Conservation (phyloP, 495 filamentous ascomycete genomes). For the Apodospora peruviana region DNA sequence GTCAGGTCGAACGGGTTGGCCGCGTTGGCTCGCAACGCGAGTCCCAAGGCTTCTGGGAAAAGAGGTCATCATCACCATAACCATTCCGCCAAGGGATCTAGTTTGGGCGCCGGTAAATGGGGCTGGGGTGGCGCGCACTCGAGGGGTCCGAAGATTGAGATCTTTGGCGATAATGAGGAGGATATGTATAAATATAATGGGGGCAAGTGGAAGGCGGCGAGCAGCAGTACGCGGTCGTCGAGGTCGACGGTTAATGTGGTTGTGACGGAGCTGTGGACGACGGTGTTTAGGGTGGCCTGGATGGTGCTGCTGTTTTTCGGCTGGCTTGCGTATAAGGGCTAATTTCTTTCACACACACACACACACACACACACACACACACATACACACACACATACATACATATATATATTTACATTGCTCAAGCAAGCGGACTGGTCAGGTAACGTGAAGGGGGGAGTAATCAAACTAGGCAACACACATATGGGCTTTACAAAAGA, state of each 20-base stretch:
- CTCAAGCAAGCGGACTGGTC: too few relatives aligned
- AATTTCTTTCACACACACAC: too few relatives aligned
- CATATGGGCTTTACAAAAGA: too few relatives aligned
- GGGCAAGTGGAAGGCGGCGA: constrained; percentile 27
- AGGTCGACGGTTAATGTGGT: constrained; percentile 22
- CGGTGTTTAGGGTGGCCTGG: constrained; percentile 37
- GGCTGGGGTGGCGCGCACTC: constrained; percentile 32
- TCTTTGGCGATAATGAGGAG: constrained; percentile 30
- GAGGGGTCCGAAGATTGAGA: constrained; percentile 39
- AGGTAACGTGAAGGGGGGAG: too few relatives aligned
- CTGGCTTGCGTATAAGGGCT: constrained; percentile 37
- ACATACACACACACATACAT: too few relatives aligned
- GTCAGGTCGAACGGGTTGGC: constrained; percentile 8
- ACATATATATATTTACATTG: too few relatives aligned
- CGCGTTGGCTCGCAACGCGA: constrained; percentile 7
- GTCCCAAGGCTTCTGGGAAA: neutral
- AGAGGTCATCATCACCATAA: constrained; percentile 7
- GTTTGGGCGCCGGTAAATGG: constrained; percentile 16
- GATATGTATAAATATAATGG: constrained; percentile 19
- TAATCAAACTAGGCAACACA: too few relatives aligned
- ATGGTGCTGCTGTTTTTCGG: constrained; percentile 38
- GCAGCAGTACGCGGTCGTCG: neutral
- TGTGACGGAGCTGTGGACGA: constrained; percentile 40
- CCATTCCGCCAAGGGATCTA: constrained; percentile 1
- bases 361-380: too few relatives aligned